A percentile compares a stretch with the other conserved stretches of the same genome.
These are phyloP conservation scores for Sambucus nigra DNA, from an alignment of 129 eudicot genomes.

Conservation along the genomic window DNA sequence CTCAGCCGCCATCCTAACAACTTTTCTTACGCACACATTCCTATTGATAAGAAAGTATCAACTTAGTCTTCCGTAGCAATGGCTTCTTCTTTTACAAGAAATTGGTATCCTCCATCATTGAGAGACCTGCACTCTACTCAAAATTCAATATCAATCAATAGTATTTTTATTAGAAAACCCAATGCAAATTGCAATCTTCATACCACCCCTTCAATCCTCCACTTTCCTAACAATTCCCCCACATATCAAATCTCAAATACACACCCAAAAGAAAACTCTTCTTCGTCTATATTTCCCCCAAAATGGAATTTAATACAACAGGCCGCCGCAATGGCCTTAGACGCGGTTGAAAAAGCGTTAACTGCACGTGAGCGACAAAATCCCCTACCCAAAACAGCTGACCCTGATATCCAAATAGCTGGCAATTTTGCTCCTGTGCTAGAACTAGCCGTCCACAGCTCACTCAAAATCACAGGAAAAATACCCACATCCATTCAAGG, in stretches of 20 bases:
- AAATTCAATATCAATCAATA: slow-evolving; percentile 16
- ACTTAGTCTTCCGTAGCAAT: slow-evolving; percentile 25
- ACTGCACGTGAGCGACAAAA: not conserved
- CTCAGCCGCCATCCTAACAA: not conserved
- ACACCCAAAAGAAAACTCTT: not conserved
- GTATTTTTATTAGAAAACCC: slow-evolving; percentile 1
- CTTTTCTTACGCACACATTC: not conserved
- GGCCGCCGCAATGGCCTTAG: slow-evolving; percentile 4
- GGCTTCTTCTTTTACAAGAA: slow-evolving; percentile 18
- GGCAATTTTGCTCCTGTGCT: slow-evolving; percentile 21
- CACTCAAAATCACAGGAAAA: not conserved
- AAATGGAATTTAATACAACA: slow-evolving; percentile 13
- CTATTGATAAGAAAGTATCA: slow-evolving; percentile 3
- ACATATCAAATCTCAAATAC: slow-evolving; percentile 1
- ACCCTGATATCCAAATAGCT: slow-evolving; percentile 13
- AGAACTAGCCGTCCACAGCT: not conserved
- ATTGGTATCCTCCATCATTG: slow-evolving; percentile 5
- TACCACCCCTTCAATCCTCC: slow-evolving; percentile 27
- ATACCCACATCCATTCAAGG: slow-evolving; percentile 11
- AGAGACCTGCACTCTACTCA: slow-evolving; percentile 5
- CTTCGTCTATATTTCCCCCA: not conserved
- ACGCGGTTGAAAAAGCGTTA: slow-evolving; percentile 7
- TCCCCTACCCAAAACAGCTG: slow-evolving; percentile 13
- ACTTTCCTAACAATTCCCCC: slow-evolving; percentile 30
- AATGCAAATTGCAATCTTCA: slow-evolving; percentile 28